Conservation (phyloP, 1,284 basidiomycete species). For the Athelia psychrophila region DNA sequence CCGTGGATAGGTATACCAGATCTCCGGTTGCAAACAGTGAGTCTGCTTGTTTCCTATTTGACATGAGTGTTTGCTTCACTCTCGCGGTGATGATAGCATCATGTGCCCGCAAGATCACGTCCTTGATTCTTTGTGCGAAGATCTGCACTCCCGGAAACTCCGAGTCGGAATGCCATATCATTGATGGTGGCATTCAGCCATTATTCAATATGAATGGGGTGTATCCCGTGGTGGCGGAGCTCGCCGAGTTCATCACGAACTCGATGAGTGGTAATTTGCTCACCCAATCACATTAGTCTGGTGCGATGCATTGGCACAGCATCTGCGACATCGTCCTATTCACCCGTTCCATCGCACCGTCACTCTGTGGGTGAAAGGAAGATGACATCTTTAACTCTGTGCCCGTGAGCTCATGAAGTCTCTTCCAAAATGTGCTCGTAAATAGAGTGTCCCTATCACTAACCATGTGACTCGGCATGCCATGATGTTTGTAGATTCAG, state of each 20-base stretch:
- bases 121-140: slow-evolving; percentile 21
- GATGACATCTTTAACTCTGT: slow-evolving; percentile 22
- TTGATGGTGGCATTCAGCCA: slow-evolving; percentile 25
- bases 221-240: slow-evolving; percentile 31
- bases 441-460: slow-evolving; percentile 9
- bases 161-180: slow-evolving; percentile 22
- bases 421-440: slow-evolving; percentile 9
- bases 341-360: slow-evolving; percentile 14
- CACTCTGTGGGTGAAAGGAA: slow-evolving; percentile 27
- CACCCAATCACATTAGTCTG: slow-evolving; percentile 27
- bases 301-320: slow-evolving; percentile 16
- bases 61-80: slow-evolving; percentile 24
- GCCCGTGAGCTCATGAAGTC: slow-evolving; percentile 8
- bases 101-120: slow-evolving; percentile 20
- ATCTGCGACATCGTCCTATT: slow-evolving; percentile 22
- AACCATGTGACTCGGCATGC: slow-evolving; percentile 8
- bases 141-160: slow-evolving; percentile 19
- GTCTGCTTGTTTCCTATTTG: slow-evolving; percentile 16
- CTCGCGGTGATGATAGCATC: slow-evolving; percentile 24
- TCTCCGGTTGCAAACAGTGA: slow-evolving; percentile 19
- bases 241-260: slow-evolving; percentile 16
- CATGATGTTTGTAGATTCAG: slow-evolving; percentile 16
- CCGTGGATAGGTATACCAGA: slow-evolving; percentile 31
- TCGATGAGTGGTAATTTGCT: slow-evolving; percentile 15
- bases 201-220: slow-evolving; percentile 33